Evolutionary conservation across 495 filamentous ascomycete species (phyloP).

Genomic region (Gamarada debralockiae): DNA sequence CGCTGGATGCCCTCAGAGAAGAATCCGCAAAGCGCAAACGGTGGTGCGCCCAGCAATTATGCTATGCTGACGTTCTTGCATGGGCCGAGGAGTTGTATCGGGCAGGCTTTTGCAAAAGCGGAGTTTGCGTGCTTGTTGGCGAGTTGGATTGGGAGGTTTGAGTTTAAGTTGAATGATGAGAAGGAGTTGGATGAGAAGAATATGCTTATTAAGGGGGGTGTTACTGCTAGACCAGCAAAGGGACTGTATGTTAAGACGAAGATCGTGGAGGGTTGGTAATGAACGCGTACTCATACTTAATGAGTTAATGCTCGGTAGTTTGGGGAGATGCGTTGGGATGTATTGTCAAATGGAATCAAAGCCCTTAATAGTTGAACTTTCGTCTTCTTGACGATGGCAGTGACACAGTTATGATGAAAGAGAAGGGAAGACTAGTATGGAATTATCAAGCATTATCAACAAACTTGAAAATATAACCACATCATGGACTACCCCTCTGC

Average conservation of each 20-base stretch:
- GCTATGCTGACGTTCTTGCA: slow-evolving; percentile 59
- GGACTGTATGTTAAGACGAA: slow-evolving; percentile 61
- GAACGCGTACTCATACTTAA: background rate
- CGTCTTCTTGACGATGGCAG: no score
- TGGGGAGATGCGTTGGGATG: no score
- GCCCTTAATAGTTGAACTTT: no score
- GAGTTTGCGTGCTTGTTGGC: slow-evolving; percentile 85
- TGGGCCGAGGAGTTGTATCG: slow-evolving; percentile 59
- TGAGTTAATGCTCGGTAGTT: no score
- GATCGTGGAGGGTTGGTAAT: slow-evolving; percentile 61
- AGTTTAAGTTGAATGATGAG: slow-evolving; percentile 58
- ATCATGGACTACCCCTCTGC: no score
- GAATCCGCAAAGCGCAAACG: slow-evolving; percentile 32
- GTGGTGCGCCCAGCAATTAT: slow-evolving; percentile 52
- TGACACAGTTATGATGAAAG: no score
- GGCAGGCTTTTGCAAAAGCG: slow-evolving; percentile 68
- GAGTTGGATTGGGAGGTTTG: slow-evolving; percentile 66
- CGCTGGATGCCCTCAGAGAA: slow-evolving; percentile 49
- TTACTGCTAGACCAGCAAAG: slow-evolving; percentile 60
- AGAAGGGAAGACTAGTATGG: no score
- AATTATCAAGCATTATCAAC: no score
- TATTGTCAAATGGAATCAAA: no score
- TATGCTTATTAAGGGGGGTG: slow-evolving; percentile 51
- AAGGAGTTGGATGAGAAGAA: slow-evolving; percentile 49
- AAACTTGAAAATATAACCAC: no score